Evolutionary conservation across 2,329 filamentous ascomycete species (phyloP).

Genomic region (Paracamarosporium sp.): DNA sequence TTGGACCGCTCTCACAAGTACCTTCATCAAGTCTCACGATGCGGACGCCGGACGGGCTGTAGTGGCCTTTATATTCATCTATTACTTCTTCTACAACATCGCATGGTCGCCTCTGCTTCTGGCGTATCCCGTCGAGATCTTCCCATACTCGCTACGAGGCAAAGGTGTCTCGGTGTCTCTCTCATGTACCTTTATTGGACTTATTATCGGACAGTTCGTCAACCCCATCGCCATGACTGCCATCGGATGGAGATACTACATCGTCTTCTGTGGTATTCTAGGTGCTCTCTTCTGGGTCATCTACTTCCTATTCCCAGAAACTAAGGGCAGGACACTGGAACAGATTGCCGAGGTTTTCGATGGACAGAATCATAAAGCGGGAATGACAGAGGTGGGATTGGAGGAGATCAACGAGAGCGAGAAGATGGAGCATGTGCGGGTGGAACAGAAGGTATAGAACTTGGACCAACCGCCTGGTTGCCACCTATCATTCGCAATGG

Average conservation of each 20-base stretch:
- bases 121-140: slow-evolving; percentile 59
- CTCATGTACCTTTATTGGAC: slow-evolving; percentile 65
- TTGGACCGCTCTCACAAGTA: slow-evolving; percentile 51
- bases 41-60: slow-evolving; percentile 49
- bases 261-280: slow-evolving; percentile 60
- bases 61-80: slow-evolving; percentile 59
- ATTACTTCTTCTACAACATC: slow-evolving; percentile 60
- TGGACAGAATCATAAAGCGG: background rate
- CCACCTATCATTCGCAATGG: no score
- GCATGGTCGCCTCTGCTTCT: slow-evolving; percentile 65
- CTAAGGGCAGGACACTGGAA: slow-evolving; percentile 40
- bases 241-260: slow-evolving; percentile 67
- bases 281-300: slow-evolving; percentile 41
- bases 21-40: slow-evolving; percentile 50
- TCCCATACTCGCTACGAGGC: slow-evolving; percentile 57
- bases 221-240: slow-evolving; percentile 69
- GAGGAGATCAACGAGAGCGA: no score
- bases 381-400: no score
- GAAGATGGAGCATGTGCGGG: no score
- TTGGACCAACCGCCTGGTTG: no score
- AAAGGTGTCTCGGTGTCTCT: slow-evolving; percentile 64
- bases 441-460: no score
- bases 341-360: slow-evolving; percentile 26
- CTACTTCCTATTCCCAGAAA: slow-evolving; percentile 44
- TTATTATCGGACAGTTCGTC: slow-evolving; percentile 65